Conservation (phyloP, 805 yeast genomes). For the Candida tibetensis region DNA sequence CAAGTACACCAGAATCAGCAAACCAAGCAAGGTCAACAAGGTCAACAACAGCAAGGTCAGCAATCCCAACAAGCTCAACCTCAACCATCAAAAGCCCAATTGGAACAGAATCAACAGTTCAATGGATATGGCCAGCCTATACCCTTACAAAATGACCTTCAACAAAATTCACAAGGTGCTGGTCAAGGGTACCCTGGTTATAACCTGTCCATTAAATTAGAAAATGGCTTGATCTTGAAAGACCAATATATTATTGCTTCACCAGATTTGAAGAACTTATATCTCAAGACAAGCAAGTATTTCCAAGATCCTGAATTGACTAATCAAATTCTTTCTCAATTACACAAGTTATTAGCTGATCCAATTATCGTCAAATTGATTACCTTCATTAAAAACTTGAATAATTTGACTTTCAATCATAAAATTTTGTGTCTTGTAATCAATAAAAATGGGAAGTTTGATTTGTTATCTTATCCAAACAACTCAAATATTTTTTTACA, state of each 20-base stretch:
- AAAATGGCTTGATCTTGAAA: slow-evolving; percentile 59
- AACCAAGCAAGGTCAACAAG: slow-evolving; percentile 5
- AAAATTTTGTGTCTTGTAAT: slow-evolving; percentile 48
- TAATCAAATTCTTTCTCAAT: slow-evolving; percentile 22
- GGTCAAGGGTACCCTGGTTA: slow-evolving; percentile 1
- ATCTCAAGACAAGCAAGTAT: slow-evolving; percentile 49
- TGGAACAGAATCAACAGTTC: slow-evolving; percentile 1
- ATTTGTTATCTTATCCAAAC: slow-evolving; percentile 64
- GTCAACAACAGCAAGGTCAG: slow-evolving; percentile 13
- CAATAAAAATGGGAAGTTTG: slow-evolving; percentile 65
- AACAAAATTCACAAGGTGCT: slow-evolving; percentile 9
- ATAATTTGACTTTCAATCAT: slow-evolving; percentile 40
- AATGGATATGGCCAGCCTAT: slow-evolving; percentile 3
- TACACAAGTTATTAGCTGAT: slow-evolving; percentile 25
- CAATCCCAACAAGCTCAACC: slow-evolving; percentile 9
- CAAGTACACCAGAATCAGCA: slow-evolving; percentile 7
- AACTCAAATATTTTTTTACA: slow-evolving; percentile 58
- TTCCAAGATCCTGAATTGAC: slow-evolving; percentile 41
- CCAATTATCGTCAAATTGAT: slow-evolving; percentile 31
- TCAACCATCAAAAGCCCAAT: neutral
- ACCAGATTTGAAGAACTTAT: slow-evolving; percentile 50
- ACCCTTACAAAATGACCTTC: slow-evolving; percentile 11
- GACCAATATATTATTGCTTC: slow-evolving; percentile 60
- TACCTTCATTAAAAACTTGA: slow-evolving; percentile 38
- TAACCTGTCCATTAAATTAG: slow-evolving; percentile 40